Evolutionary conservation across 768 basidiomycete species (phyloP).

Genomic region (Rhodotorula toruloides): DNA sequence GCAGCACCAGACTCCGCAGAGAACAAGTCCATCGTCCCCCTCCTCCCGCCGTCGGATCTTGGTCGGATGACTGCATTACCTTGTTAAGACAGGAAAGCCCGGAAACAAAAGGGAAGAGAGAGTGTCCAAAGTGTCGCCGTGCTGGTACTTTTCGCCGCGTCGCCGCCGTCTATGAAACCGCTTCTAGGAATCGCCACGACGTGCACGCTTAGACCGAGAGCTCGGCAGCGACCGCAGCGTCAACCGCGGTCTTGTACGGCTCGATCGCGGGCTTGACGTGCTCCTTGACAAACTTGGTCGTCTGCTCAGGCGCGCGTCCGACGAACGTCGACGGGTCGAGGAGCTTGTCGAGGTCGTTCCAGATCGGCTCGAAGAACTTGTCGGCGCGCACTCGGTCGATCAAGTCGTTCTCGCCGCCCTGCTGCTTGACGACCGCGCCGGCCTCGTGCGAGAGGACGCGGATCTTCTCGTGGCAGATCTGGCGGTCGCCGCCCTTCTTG

Average conservation of each 20-base stretch:
- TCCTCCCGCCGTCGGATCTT: too few relatives aligned
- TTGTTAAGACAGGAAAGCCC: too few relatives aligned
- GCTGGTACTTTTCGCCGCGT: too few relatives aligned
- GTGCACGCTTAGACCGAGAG: constrained; percentile 28
- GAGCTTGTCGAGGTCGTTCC: constrained; percentile 66
- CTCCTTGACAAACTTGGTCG: constrained; percentile 74
- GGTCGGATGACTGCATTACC: too few relatives aligned
- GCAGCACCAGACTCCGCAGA: too few relatives aligned
- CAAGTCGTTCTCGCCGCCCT: constrained; percentile 91
- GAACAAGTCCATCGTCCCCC: too few relatives aligned
- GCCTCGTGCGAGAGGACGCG: constrained; percentile 92
- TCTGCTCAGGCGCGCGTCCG: constrained; percentile 91
- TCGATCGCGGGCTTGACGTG: constrained; percentile 79
- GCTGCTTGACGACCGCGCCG: constrained; percentile 84
- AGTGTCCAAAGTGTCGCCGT: too few relatives aligned
- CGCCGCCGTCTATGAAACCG: too few relatives aligned
- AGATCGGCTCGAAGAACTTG: constrained; percentile 85
- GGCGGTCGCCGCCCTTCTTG: constrained; percentile 80
- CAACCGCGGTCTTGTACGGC: constrained; percentile 29
- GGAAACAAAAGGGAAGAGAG: too few relatives aligned
- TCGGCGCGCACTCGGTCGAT: constrained; percentile 77
- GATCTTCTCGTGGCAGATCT: constrained; percentile 95
- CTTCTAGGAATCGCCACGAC: too few relatives aligned
- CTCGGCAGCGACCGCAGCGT: constrained; percentile 23
- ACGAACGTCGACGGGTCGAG: constrained; percentile 84